Base-by-base conservation (phyloP, 192 early-diverging fungal species). In the Gorgonomyces haynaldii region DNA sequence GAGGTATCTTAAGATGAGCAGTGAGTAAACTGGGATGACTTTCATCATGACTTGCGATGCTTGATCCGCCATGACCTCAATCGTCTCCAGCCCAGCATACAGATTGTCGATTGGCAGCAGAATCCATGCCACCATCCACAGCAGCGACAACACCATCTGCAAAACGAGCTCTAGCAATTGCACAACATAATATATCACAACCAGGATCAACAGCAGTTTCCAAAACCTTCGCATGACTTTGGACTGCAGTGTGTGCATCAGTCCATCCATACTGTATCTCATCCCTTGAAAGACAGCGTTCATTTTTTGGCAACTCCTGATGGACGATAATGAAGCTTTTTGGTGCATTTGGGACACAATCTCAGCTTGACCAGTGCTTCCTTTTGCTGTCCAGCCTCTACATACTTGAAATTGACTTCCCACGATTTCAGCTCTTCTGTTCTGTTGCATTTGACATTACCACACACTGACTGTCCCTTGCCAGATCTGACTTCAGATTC, bases 341-440 rank as follows among this genome's bases (percentile, higher is more conserved):
- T 42, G 0, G 84, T 76, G 57, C 88, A 91, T 2, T 42, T 45
- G 0, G 60, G 59, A 43, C 88, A 91, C 1, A 91, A 64, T 40
- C 86, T 60, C 22, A 91, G 47, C 49, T 91, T 91, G 27, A 89
- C 85, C 36, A 91, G 57, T 3, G 85, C 88, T 47, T 85, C 85
- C 56, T 86, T 85, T 44, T 75, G 67, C 46, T 76, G 64, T 0
- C 70, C 72, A 39, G 67, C 68, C 56, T 91, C 88, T 19, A 80
- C 54, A 61, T 89, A 91, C 6, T 54, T 79, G 56, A 91, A 91
- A 50, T 87, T 87, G 9, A 91, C 81, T 56, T 91, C 88, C 88
- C 88, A 91, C 26, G 81, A 81, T 27, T 70, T 54, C 13, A 91
- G 56, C 3, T 58, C 54, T 25, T 55, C 49, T 9, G 50, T 40